These are phyloP conservation scores for Fusarium armeniacum DNA, from an alignment of 2,329 filamentous ascomycete genomes.

Conservation along the genomic window DNA sequence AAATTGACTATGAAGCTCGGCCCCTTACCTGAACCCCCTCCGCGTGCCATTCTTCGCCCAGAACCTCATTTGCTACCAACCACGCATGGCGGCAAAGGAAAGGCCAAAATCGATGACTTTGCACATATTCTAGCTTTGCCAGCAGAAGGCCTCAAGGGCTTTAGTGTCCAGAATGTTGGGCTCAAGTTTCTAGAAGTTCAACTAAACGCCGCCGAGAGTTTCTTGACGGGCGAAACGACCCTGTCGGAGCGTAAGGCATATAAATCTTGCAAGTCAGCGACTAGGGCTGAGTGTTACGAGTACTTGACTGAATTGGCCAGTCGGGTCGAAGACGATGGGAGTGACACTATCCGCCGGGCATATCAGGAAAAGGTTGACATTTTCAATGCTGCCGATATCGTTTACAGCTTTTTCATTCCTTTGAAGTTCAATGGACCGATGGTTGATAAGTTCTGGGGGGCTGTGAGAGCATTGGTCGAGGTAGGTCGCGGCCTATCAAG, in stretches of 20 bases:
- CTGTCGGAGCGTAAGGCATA: slow-evolving; percentile 51
- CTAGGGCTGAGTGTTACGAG: slow-evolving; percentile 44
- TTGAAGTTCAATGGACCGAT: slow-evolving; percentile 55
- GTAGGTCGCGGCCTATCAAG: slow-evolving; percentile 42
- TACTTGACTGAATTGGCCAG: slow-evolving; percentile 44
- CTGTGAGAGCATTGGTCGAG: slow-evolving; percentile 51
- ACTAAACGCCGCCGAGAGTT: slow-evolving; percentile 49
- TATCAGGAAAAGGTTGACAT: slow-evolving; percentile 57
- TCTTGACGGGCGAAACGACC: slow-evolving; percentile 47
- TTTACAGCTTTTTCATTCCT: slow-evolving; percentile 62
- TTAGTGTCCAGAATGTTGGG: neutral
- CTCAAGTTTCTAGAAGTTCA: slow-evolving; percentile 41
- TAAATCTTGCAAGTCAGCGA: slow-evolving; percentile 43
- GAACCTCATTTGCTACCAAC: slow-evolving; percentile 21
- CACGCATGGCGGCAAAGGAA: slow-evolving; percentile 15
- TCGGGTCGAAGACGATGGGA: slow-evolving; percentile 44
- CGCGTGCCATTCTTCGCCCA: slow-evolving; percentile 33
- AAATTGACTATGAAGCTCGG: slow-evolving; percentile 46
- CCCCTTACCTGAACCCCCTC: slow-evolving; percentile 33
- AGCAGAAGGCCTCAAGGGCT: neutral
- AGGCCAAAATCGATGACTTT: slow-evolving; percentile 15
- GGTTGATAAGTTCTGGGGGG: slow-evolving; percentile 61
- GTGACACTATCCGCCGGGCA: slow-evolving; percentile 43
- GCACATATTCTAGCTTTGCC: slow-evolving; percentile 44
- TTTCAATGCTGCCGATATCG: slow-evolving; percentile 57